phyloP scores from a whole-genome alignment of 306 rosid species.

The Trifolium subterraneum region DNA sequence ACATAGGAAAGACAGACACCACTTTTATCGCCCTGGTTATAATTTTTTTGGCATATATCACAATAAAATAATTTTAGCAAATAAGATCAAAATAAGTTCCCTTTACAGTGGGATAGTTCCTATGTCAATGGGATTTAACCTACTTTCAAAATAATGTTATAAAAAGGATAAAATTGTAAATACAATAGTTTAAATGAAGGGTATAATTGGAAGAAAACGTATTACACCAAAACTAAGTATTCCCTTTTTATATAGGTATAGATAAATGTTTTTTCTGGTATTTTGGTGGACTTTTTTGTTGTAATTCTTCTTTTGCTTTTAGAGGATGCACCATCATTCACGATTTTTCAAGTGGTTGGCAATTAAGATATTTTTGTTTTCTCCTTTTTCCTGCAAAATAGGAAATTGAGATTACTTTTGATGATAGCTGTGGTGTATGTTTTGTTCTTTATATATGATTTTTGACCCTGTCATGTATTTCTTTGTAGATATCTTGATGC shows the following conservation, averaged over 20 bases:
- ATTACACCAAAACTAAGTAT: no score
- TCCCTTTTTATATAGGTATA: no score
- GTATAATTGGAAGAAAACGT: no score
- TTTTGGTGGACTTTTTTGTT: constrained; percentile 14
- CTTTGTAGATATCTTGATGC: constrained; percentile 86
- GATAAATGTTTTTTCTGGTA: neutral
- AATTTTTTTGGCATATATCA: no score
- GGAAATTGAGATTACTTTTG: constrained; percentile 26
- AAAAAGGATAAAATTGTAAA: no score
- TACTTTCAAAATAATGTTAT: no score
- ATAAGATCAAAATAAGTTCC: neutral
- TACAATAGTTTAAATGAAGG: no score
- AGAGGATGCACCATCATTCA: constrained; percentile 9
- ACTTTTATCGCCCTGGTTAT: neutral
- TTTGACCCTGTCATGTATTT: constrained; percentile 33
- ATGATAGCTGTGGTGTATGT: constrained; percentile 2
- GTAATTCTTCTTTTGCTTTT: constrained; percentile 24
- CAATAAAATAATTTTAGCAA: no score
- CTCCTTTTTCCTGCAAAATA: neutral
- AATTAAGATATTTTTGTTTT: neutral
- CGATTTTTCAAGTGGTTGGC: constrained; percentile 21
- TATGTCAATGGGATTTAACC: no score
- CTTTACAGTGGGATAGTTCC: no score
- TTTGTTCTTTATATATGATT: constrained; percentile 25
- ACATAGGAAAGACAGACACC: no score